phyloP scores from a whole-genome alignment of 2,329 filamentous ascomycete genomes.

The Neonectria magnoliae region DNA sequence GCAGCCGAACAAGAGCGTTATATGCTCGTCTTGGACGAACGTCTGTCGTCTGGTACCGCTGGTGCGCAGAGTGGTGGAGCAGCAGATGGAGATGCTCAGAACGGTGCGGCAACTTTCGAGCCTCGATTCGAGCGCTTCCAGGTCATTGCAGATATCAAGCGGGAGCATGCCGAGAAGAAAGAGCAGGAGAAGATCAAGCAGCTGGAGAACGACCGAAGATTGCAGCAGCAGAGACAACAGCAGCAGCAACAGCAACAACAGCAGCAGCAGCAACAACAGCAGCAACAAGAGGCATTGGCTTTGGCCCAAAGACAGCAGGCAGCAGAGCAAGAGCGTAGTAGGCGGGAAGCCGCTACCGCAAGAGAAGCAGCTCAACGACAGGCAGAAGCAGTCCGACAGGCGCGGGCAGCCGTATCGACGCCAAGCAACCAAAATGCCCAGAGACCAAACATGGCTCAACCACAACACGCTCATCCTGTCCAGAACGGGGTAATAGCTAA shows the following conservation, averaged over 20 bases:
- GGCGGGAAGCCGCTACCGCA: conserved; percentile 48
- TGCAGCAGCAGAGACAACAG: conserved; percentile 58
- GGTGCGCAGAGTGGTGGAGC: conserved; percentile 66
- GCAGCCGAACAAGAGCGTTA: conserved; percentile 90
- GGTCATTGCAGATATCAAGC: conserved; percentile 84
- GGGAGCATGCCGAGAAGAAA: conserved; percentile 79
- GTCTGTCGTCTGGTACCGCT: conserved; percentile 70
- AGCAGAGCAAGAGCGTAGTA: conserved; percentile 53
- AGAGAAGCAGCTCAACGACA: conserved; percentile 50
- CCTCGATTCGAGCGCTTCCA: conserved; percentile 92
- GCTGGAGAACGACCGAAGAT: conserved; percentile 65
- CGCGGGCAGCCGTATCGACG: conserved; percentile 43
- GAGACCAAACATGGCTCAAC: conserved; percentile 40
- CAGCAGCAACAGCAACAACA: conserved; percentile 38
- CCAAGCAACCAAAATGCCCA: conserved; percentile 41
- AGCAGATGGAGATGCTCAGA: conserved; percentile 77
- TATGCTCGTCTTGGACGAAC: conserved; percentile 92
- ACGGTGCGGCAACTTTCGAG: conserved; percentile 79
- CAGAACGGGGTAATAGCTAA: conserved; percentile 50
- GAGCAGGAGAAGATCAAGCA: conserved; percentile 79
- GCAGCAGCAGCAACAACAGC: too few relatives aligned
- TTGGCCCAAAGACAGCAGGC: conserved; percentile 58
- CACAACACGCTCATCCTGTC: conserved; percentile 48
- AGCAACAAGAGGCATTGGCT: conserved; percentile 53
- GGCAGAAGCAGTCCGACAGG: conserved; percentile 50